These are phyloP conservation scores for Suillus variegatus DNA, from an alignment of 768 basidiomycete genomes.

Conservation along the genomic window DNA sequence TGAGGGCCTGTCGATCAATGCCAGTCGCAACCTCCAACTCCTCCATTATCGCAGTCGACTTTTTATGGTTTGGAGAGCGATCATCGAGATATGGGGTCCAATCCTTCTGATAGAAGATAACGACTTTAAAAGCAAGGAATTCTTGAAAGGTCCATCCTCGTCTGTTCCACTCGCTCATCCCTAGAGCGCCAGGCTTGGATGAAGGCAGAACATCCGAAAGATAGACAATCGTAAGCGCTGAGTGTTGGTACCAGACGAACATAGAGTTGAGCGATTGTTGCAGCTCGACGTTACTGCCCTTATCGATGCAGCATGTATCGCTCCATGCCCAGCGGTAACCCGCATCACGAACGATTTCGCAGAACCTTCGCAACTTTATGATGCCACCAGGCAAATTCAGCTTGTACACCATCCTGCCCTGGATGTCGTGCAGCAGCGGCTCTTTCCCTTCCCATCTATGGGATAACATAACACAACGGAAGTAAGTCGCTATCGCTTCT, in stretches of 20 bases:
- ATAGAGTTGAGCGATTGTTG: neutral
- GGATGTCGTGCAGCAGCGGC: neutral
- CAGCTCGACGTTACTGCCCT: neutral
- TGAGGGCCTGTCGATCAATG: neutral
- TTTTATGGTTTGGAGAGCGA: neutral
- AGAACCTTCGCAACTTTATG: neutral
- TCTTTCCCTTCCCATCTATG: neutral
- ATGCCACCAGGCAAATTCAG: neutral
- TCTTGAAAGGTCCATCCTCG: neutral
- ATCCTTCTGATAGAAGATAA: neutral
- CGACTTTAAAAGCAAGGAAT: neutral
- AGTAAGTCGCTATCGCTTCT: neutral
- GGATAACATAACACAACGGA: neutral
- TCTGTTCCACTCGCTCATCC: neutral
- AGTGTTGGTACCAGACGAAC: neutral
- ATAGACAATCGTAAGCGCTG: neutral
- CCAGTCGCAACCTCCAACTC: neutral
- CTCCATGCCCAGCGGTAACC: neutral
- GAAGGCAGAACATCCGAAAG: neutral
- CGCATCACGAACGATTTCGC: neutral
- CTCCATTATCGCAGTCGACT: neutral
- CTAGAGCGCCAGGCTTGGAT: neutral
- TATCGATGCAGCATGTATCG: neutral
- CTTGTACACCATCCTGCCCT: neutral
- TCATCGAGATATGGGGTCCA: neutral